Evolutionary conservation across 345 rosid species (phyloP).

Genomic region (Laguncularia racemosa): DNA sequence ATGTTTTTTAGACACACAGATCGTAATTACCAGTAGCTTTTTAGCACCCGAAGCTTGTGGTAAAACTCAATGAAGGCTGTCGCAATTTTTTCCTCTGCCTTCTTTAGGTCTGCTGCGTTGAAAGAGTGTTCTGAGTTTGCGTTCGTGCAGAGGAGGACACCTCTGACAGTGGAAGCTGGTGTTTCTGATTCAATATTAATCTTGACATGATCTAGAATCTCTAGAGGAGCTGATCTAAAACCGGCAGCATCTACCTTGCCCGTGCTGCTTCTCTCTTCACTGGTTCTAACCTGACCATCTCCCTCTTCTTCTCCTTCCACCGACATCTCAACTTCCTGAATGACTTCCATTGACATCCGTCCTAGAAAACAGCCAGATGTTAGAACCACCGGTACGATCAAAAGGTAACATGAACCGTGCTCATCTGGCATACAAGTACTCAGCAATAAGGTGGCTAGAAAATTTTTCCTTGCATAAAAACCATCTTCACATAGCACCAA

Average conservation of each 20-base stretch:
- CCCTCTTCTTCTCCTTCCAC: neutral
- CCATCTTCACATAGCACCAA: no score
- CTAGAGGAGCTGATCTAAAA: slow-evolving; percentile 26
- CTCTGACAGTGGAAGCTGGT: slow-evolving; percentile 33
- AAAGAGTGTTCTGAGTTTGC: slow-evolving; percentile 22
- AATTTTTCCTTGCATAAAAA: no score
- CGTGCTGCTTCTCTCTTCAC: neutral
- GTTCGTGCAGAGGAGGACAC: slow-evolving; percentile 13
- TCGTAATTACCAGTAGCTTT: slow-evolving; percentile 40
- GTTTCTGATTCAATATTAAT: slow-evolving; percentile 38
- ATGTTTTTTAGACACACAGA: neutral
- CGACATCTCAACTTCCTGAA: slow-evolving; percentile 33
- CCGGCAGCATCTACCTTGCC: neutral
- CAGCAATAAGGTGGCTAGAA: no score
- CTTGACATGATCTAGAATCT: slow-evolving; percentile 37
- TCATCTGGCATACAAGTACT: no score
- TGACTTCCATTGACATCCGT: slow-evolving; percentile 14
- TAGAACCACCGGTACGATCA: no score
- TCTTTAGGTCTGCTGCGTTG: slow-evolving; percentile 33
- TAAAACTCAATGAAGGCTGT: slow-evolving; percentile 48
- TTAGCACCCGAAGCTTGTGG: slow-evolving; percentile 50
- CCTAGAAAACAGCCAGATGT: neutral
- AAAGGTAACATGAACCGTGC: no score
- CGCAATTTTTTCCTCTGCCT: slow-evolving; percentile 36
- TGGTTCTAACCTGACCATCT: slow-evolving; percentile 14